A percentile compares a stretch with the other conserved stretches of the same genome.
phyloP scores from a whole-genome alignment of 2,329 filamentous ascomycete genomes.

The Botrytis squamosa region DNA sequence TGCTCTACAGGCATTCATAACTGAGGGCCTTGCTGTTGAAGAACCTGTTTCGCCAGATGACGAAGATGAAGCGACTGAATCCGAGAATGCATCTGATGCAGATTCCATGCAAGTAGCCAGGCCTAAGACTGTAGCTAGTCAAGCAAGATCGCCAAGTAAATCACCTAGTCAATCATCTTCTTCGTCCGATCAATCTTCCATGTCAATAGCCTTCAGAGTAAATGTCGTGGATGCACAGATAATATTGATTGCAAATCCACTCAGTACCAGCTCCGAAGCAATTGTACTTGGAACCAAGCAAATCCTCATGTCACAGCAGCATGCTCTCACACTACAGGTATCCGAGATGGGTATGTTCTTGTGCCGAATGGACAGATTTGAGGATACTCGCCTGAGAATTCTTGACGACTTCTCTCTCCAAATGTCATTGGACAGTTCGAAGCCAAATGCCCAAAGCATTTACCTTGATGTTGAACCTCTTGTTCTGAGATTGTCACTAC shows the following conservation, averaged over 20 bases:
- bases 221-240: conserved; percentile 96
- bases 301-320: conserved; percentile 87
- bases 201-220: conserved; percentile 82
- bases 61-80: conserved; percentile 54
- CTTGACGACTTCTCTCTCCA: conserved; percentile 95
- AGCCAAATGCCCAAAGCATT: conserved; percentile 68
- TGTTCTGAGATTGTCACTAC: conserved; percentile 82
- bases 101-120: conserved; percentile 47
- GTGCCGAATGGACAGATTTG: conserved; percentile 97
- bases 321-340: conserved; percentile 89
- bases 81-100: conserved; percentile 57
- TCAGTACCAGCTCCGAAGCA: conserved; percentile 86
- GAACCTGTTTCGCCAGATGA: conserved; percentile 53
- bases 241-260: conserved; percentile 92
- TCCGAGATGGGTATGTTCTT: conserved; percentile 97
- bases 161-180: conserved; percentile 35
- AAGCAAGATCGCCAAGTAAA: conserved; percentile 32
- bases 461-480: conserved; percentile 87
- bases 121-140: conserved; percentile 18
- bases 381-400: conserved; percentile 84
- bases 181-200: conserved; percentile 45
- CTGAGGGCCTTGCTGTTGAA: conserved; percentile 66
- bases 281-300: conserved; percentile 95
- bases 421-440: conserved; percentile 75
- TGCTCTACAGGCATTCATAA: conserved; percentile 80